Base-by-base conservation (phyloP, 495 filamentous ascomycete species). In the Astrocystis sublimbata region DNA sequence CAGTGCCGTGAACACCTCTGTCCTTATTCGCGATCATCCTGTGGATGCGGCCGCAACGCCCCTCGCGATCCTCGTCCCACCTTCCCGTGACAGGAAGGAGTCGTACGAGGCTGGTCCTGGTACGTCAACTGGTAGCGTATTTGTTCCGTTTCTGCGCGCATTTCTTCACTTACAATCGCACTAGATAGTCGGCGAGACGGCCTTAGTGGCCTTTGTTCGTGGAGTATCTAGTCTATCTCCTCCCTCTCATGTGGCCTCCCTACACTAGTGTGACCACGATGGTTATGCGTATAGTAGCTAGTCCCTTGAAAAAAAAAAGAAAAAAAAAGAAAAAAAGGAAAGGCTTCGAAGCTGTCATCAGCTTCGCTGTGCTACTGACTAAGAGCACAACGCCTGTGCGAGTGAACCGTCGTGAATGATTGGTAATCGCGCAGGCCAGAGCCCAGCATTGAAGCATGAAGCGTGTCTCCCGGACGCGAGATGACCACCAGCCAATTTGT, bases 11-110 rank as follows among this genome's bases (percentile, higher is more conserved):
- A 26, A 17, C 30, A 17, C 19, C 21, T 26, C 19, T 36, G 36
- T 6, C 7, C 17, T 21, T 13, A 33, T 26, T 12, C 10, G 28
- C 23, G 13, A 47, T 45, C 24, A 15, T n/a, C 31, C 56, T 58
- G 56, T 49, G 31, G 6, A 42, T 58, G 56, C 56, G 56, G 56
- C 56, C 56, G 56, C 56, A n/a, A 58, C 42, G 13, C 24, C 56
- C 36, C 54, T 57, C 33, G 41, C 24, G 43, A 40, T 47, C 19
- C 57, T 50, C 42, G 31, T 35, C 21, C 33, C 33, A 60, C 19
- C 28, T 35, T 57, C 17, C 19, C 54, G 17, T 33, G 26, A 35
- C 24, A 43, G 40, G 38, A 57, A 30, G 26, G 23, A 17, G 26
- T 57, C 54, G 17, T 57, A 57, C 54, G 54, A 57, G 40, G 31